These are phyloP conservation scores for Xerocomellus dryophilus DNA, from an alignment of 768 basidiomycete genomes.

Conservation along the genomic window DNA sequence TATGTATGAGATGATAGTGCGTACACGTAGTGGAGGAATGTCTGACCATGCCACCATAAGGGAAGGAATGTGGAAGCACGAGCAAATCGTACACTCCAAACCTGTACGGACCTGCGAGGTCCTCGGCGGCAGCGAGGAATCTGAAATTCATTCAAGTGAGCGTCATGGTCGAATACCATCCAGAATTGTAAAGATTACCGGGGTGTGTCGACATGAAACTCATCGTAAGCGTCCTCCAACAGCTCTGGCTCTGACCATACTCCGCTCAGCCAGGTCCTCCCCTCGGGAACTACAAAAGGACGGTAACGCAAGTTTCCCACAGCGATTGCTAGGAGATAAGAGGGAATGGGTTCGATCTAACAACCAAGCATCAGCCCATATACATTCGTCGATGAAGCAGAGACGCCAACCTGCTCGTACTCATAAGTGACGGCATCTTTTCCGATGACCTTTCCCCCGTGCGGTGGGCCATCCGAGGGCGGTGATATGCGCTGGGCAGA, in stretches of 20 bases:
- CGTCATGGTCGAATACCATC: no score
- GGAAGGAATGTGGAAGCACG: constrained; percentile 88
- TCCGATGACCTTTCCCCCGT: constrained; percentile 72
- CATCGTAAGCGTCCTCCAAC: constrained; percentile 75
- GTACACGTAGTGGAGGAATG: neutral
- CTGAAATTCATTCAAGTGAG: constrained; percentile 33
- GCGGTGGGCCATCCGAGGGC: constrained; percentile 61
- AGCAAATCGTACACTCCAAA: constrained; percentile 90
- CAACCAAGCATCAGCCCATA: neutral
- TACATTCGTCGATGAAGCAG: no score
- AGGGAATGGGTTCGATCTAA: constrained; percentile 83
- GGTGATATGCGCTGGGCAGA: constrained; percentile 83
- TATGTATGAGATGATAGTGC: neutral
- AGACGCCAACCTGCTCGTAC: constrained; percentile 65
- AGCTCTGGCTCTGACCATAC: constrained; percentile 90
- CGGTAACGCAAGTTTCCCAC: constrained; percentile 78
- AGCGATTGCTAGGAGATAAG: constrained; percentile 91
- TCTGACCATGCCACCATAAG: constrained; percentile 82
- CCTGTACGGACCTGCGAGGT: constrained; percentile 67
- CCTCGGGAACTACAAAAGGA: constrained; percentile 54
- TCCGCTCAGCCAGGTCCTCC: constrained; percentile 76
- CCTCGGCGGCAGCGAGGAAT: constrained; percentile 71
- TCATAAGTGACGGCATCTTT: constrained; percentile 70
- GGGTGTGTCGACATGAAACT: constrained; percentile 85
- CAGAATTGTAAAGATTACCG: constrained; percentile 39